A percentile compares a stretch with the other conserved stretches of the same genome.
Conservation (phyloP, 2,329 filamentous ascomycete species). For the Endothia cerciana region DNA sequence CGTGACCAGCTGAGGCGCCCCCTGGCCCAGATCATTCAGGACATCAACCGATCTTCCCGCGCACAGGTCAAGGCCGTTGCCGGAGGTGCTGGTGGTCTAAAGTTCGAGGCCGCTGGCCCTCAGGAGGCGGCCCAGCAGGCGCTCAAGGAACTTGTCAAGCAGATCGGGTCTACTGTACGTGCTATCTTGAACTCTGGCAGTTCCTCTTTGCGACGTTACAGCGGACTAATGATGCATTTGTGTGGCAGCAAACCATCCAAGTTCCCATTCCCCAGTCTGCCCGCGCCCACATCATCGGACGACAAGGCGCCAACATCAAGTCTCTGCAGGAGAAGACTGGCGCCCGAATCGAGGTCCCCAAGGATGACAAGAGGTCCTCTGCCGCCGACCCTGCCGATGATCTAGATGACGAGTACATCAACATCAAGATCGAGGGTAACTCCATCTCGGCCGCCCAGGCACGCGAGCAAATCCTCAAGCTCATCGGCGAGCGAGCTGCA, state of each 20-base stretch:
- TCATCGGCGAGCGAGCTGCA: constrained; percentile 83
- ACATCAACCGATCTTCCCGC: constrained; percentile 90
- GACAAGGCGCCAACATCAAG: constrained; percentile 87
- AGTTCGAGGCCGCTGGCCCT: constrained; percentile 85
- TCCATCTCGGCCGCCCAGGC: constrained; percentile 84
- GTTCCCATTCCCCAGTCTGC: constrained; percentile 83
- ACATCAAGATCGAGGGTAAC: constrained; percentile 90
- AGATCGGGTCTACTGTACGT: constrained; percentile 82
- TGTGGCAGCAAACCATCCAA: constrained; percentile 58
- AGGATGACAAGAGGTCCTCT: constrained; percentile 66
- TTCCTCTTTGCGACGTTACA: not conserved
- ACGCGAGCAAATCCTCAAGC: constrained; percentile 80
- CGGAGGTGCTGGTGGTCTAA: constrained; percentile 71
- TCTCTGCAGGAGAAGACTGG: constrained; percentile 87
- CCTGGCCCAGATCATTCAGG: constrained; percentile 81
- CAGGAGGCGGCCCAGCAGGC: constrained; percentile 84
- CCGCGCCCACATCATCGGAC: constrained; percentile 89
- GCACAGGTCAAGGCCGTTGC: constrained; percentile 79
- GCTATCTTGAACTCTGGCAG: constrained; percentile 17
- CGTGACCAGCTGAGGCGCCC: constrained; percentile 81
- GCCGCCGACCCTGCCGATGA: constrained; percentile 57
- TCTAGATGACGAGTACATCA: constrained; percentile 83
- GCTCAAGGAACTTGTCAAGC: constrained; percentile 84
- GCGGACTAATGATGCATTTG: not conserved
- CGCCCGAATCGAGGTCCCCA: constrained; percentile 87